A percentile compares a stretch with the other conserved stretches of the same genome.
These are phyloP conservation scores for Vitis hybrid DNA, from an alignment of 177 flowering plant genomes.

Conservation along the genomic window DNA sequence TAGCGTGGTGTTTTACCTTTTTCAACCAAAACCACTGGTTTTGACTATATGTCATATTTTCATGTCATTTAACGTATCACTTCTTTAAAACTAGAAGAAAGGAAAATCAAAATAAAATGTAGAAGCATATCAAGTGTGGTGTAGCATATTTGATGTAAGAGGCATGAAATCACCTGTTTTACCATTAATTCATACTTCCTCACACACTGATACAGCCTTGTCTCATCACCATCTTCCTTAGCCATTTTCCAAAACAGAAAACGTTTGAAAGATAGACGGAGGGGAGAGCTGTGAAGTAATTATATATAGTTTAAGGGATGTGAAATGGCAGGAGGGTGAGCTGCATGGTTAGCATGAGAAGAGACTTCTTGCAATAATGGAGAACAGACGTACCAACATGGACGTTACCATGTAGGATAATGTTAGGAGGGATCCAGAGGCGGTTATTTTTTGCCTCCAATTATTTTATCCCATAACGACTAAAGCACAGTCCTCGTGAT, in stretches of 20 bases:
- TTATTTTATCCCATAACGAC: conserved; percentile 7
- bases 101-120: neutral
- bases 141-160: neutral
- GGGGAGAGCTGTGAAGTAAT: neutral
- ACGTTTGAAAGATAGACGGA: no score
- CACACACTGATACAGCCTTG: conserved; percentile 36
- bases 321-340: neutral
- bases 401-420: no score
- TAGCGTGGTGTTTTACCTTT: no score
- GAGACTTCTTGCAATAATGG: neutral
- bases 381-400: no score
- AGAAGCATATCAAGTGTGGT: neutral
- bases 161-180: conserved; percentile 39
- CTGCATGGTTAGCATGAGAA: conserved; percentile 14
- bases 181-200: conserved; percentile 42
- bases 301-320: neutral
- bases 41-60: no score
- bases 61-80: no score
- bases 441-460: conserved; percentile 13
- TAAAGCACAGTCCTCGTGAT: conserved; percentile 17
- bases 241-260: conserved; percentile 24
- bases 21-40: no score
- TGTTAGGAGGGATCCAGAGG: neutral
- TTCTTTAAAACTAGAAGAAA: no score
- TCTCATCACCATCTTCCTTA: conserved; percentile 34